These are phyloP conservation scores for Nannochloropsis oceanica DNA, from an alignment of 108 stramenopile genomes.

Conservation along the genomic window DNA sequence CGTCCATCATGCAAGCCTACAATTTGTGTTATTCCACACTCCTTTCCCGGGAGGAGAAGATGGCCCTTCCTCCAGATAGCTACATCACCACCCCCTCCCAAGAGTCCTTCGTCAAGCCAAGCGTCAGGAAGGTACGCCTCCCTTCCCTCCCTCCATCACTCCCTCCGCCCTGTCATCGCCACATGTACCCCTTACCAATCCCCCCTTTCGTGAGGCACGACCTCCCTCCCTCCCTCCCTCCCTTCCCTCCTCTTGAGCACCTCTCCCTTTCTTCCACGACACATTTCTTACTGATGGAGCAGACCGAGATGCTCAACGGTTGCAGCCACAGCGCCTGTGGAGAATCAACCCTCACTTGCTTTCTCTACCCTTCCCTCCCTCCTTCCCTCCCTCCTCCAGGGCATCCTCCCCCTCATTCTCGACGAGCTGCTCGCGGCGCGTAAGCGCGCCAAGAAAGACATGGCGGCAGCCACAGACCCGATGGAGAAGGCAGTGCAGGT, in stretches of 20 bases:
- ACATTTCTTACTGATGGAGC: no score
- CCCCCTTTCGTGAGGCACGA: no score
- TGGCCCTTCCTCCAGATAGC: constrained; percentile 44
- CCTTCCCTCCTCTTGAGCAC: no score
- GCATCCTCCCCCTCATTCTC: constrained; percentile 90
- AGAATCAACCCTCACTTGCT: no score
- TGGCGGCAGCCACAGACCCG: constrained; percentile 91
- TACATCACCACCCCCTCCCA: constrained; percentile 82
- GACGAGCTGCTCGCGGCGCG: constrained; percentile 75
- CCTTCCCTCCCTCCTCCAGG: constrained; percentile 54
- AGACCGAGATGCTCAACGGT: no score
- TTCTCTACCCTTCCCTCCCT: neutral
- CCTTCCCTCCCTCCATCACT: no score
- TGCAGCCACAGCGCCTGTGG: no score
- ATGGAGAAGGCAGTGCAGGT: constrained; percentile 96
- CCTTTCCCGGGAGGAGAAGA: constrained; percentile 53
- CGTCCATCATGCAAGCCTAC: constrained; percentile 98
- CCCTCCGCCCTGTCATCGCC: no score
- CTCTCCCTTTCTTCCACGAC: no score
- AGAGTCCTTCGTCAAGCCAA: constrained; percentile 72
- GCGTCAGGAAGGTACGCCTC: neutral
- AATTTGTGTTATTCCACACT: constrained; percentile 97
- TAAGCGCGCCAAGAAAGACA: constrained; percentile 96
- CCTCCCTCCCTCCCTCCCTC: no score
- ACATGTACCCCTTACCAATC: no score